phyloP scores from a whole-genome alignment of 768 basidiomycete genomes.

The Hypholoma fasciculare region DNA sequence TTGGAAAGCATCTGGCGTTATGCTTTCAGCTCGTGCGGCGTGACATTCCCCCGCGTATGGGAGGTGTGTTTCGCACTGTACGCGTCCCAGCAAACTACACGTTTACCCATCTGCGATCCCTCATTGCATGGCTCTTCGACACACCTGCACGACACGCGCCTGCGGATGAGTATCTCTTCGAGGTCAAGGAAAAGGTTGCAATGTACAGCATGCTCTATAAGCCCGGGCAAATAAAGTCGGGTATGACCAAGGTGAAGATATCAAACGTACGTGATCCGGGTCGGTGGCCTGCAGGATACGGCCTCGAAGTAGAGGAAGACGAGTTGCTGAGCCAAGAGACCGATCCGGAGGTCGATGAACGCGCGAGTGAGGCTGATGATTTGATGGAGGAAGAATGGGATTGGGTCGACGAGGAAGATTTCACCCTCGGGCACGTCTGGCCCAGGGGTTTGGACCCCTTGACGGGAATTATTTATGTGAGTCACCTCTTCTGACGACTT shows the following conservation, averaged over 20 bases:
- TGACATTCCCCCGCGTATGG: slow-evolving; percentile 28
- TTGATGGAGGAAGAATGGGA: slow-evolving; percentile 46
- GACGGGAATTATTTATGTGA: slow-evolving; percentile 64
- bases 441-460: slow-evolving; percentile 40
- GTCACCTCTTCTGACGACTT: slow-evolving; percentile 22
- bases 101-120: slow-evolving; percentile 60
- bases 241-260: slow-evolving; percentile 46
- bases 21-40: slow-evolving; percentile 58
- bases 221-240: slow-evolving; percentile 55
- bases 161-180: slow-evolving; percentile 57
- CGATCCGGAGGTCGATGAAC: slow-evolving; percentile 28
- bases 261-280: slow-evolving; percentile 56
- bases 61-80: slow-evolving; percentile 62
- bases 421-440: slow-evolving; percentile 61
- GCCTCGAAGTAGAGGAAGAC: slow-evolving; percentile 19
- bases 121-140: slow-evolving; percentile 63
- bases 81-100: slow-evolving; percentile 74
- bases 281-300: slow-evolving; percentile 33
- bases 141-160: slow-evolving; percentile 15
- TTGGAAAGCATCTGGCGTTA: slow-evolving; percentile 61
- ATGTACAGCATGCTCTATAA: slow-evolving; percentile 40
- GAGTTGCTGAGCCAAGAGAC: slow-evolving; percentile 24
- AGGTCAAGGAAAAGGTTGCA: slow-evolving; percentile 49
- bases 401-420: slow-evolving; percentile 74
- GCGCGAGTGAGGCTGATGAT: slow-evolving; percentile 27